Percentiles rank a stretch among this genome's conserved stretches.
phyloP scores from a whole-genome alignment of 2,329 filamentous ascomycete genomes.

The Penicillium sp. region DNA sequence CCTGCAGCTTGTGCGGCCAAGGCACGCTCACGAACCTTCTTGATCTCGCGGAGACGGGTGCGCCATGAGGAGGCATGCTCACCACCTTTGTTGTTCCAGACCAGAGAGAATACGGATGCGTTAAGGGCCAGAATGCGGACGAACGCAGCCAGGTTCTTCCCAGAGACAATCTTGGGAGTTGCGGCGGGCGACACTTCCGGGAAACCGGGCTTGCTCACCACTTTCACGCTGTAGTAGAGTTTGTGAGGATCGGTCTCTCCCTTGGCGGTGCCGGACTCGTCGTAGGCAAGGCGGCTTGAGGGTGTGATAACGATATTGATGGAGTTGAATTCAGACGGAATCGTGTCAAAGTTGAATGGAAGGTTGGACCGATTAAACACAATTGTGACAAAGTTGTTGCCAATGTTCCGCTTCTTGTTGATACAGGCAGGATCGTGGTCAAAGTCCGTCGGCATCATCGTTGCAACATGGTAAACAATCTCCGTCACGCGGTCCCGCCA shows the following conservation, averaged over 20 bases:
- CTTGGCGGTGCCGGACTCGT: slow-evolving; percentile 39
- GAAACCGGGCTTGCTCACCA: slow-evolving; percentile 83
- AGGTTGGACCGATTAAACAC: slow-evolving; percentile 96
- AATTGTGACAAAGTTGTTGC: slow-evolving; percentile 97
- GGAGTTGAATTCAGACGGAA: slow-evolving; percentile 92
- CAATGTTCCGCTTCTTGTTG: slow-evolving; percentile 90
- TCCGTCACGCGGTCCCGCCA: slow-evolving; percentile 96
- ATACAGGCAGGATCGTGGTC: slow-evolving; percentile 72
- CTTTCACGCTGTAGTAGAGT: slow-evolving; percentile 81
- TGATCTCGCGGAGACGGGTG: slow-evolving; percentile 79
- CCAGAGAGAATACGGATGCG: slow-evolving; percentile 85
- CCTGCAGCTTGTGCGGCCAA: slow-evolving; percentile 30
- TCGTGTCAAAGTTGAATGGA: slow-evolving; percentile 84
- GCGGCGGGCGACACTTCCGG: slow-evolving; percentile 88
- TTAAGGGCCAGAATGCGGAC: slow-evolving; percentile 87
- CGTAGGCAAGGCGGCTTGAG: slow-evolving; percentile 49
- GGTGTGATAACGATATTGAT: slow-evolving; percentile 96
- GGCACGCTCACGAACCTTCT: slow-evolving; percentile 66
- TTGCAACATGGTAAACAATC: slow-evolving; percentile 92
- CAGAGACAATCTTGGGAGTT: slow-evolving; percentile 82
- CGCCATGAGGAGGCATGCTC: slow-evolving; percentile 90
- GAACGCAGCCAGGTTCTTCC: slow-evolving; percentile 77
- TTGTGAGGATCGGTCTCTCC: slow-evolving; percentile 32
- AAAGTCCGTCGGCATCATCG: slow-evolving; percentile 91
- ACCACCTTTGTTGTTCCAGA: slow-evolving; percentile 73